Evolutionary conservation across 768 basidiomycete genomes (phyloP), one percentile per base, ranked within the genome.

Genomic region (Lentinula edodes): DNA sequence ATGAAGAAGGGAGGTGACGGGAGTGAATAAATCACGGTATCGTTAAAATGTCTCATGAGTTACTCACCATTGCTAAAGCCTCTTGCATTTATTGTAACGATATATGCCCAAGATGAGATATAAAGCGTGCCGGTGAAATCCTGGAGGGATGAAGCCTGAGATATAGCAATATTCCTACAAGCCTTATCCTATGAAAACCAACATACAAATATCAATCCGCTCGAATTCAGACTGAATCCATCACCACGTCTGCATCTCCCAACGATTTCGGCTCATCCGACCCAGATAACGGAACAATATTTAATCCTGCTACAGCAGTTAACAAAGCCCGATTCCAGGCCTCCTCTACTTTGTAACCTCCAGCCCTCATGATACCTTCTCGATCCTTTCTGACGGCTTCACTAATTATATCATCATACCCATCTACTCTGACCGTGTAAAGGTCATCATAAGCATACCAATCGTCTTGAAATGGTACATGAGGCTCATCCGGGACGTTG

Each of bases 271-370:
- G 45, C 20, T 59, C 50, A 18, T 70, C 66, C 39, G 74, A 58
- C 35, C 75, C 81, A 43, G 72, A 69, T 38, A 82, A 70, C 1
- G 88, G 85, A 38, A 77, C 68, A 36, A 91, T 68, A 63, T 91
- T 90, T 63, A 95, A 70, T 0, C 84, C 90, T 41, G 86, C 86
- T 23, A 94, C 87, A 5, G 90, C 88, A 65, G 72, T 84, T 61
- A 88, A 76, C 61, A 95, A 70, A 12, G 91, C 91, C 59, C 93
- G 79, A 66, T 89, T 88, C 93, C 93, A 95, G 48, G 89, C 91
- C 70, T 95, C 90, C 63, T 90, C 86, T 4, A 91, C 78, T 64
- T 75, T 79, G 70, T 93, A 95, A 8, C 93, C 93, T 8, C 92
- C 93, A 20, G 85, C 92, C 46, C 87, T 78, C 88, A 89, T 90